These are phyloP conservation scores for Gastrolobium villosum DNA, from an alignment of 306 rosid genomes.

Conservation along the genomic window DNA sequence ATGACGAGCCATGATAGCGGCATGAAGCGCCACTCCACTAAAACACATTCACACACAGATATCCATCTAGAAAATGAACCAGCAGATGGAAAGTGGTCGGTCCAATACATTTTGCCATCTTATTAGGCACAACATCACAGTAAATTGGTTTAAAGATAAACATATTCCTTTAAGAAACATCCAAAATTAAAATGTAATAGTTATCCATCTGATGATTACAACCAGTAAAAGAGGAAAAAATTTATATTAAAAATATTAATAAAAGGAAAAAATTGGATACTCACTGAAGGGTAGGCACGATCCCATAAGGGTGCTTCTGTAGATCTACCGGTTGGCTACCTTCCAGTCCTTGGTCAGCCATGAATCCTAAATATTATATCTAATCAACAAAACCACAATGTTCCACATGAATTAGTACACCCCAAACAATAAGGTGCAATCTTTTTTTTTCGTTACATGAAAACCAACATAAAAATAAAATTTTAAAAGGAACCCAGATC, in stretches of 20 bases:
- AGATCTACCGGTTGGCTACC: conserved; percentile 78
- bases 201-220: neutral
- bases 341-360: conserved; percentile 76
- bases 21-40: neutral
- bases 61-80: conserved; percentile 1
- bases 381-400: conserved; percentile 11
- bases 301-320: conserved; percentile 82
- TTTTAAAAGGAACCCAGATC: neutral
- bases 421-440: neutral
- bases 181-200: neutral
- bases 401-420: conserved; percentile 31
- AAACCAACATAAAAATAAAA: neutral
- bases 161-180: neutral
- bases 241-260: too few relatives aligned
- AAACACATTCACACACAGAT: neutral
- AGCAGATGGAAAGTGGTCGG: neutral
- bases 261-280: conserved; percentile 47
- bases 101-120: neutral
- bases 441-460: neutral
- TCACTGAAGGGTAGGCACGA: conserved; percentile 93
- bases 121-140: neutral
- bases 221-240: conserved; percentile 1
- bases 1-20: neutral
- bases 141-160: neutral
- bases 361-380: conserved; percentile 40